These are phyloP conservation scores for Chytridium lagenaria DNA, from an alignment of 371 early-diverging fungal genomes.

Conservation along the genomic window DNA sequence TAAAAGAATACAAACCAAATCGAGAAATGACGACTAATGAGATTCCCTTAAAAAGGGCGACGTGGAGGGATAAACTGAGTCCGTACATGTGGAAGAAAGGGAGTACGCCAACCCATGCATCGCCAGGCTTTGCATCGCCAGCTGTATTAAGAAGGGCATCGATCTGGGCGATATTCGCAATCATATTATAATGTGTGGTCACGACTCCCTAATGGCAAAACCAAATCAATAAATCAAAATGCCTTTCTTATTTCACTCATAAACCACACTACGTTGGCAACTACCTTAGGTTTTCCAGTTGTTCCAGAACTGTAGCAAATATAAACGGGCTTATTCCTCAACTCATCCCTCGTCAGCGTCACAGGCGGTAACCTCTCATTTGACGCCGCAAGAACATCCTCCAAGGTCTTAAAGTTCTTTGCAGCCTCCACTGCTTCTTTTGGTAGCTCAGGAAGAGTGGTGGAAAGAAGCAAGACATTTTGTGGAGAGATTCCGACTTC, in stretches of 20 bases:
- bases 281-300: constrained; percentile 75
- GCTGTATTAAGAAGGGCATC: constrained; percentile 23
- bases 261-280: too few relatives aligned
- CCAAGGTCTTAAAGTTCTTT: constrained; percentile 25
- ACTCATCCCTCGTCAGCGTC: constrained; percentile 46
- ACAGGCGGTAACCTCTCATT: constrained; percentile 34
- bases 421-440: constrained; percentile 20
- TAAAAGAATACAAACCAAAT: constrained; percentile 57
- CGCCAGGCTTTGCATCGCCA: not conserved
- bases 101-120: constrained; percentile 64
- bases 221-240: not conserved
- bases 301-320: constrained; percentile 92
- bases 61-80: constrained; percentile 24
- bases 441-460: constrained; percentile 41
- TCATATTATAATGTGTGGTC: constrained; percentile 80
- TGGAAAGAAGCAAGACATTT: constrained; percentile 59
- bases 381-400: constrained; percentile 30
- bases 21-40: constrained; percentile 64
- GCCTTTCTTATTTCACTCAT: not conserved
- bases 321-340: constrained; percentile 66
- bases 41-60: constrained; percentile 34
- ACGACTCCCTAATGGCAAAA: constrained; percentile 85
- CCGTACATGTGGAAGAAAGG: constrained; percentile 86
- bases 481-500: constrained; percentile 59
- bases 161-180: constrained; percentile 70